Percentiles rank a stretch among this genome's conserved stretches.
These are phyloP conservation scores for Priceomyces haplophilus DNA, from an alignment of 805 yeast genomes.

Conservation along the genomic window DNA sequence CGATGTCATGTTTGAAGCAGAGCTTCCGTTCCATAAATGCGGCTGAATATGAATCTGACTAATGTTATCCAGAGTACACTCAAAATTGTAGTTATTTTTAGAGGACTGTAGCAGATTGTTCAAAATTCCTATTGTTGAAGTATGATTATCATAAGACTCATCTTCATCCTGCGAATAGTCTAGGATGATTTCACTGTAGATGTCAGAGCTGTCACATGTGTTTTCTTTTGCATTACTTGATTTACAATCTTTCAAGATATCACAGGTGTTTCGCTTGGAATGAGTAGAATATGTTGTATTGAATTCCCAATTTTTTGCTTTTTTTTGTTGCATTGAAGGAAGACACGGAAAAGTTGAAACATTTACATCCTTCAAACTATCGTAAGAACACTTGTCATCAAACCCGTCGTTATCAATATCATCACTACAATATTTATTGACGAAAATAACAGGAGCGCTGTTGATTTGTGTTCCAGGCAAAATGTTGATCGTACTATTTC, in stretches of 20 bases:
- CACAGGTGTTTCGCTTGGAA: neutral
- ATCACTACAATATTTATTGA: neutral
- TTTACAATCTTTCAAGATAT: neutral
- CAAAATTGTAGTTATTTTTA: too few species aligned
- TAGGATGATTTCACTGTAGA: neutral
- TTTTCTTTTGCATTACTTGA: neutral
- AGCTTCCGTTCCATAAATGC: neutral
- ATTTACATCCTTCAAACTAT: neutral
- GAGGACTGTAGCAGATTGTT: too few species aligned
- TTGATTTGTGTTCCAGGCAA: slow-evolving; percentile 5
- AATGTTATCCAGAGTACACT: neutral
- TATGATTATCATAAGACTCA: neutral
- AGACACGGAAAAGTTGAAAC: neutral
- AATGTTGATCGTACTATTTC: slow-evolving; percentile 6
- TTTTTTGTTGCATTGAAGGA: neutral
- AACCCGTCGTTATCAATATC: neutral
- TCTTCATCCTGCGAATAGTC: neutral
- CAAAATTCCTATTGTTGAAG: too few species aligned
- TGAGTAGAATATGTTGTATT: neutral
- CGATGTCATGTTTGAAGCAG: neutral
- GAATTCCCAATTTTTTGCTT: neutral
- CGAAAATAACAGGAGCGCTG: slow-evolving; percentile 9
- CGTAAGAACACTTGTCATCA: neutral
- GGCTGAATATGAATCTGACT: neutral
- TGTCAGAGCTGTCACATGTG: neutral